Conservation (phyloP, 2,329 filamentous ascomycete species). For the Neoarthrinium moseri region DNA sequence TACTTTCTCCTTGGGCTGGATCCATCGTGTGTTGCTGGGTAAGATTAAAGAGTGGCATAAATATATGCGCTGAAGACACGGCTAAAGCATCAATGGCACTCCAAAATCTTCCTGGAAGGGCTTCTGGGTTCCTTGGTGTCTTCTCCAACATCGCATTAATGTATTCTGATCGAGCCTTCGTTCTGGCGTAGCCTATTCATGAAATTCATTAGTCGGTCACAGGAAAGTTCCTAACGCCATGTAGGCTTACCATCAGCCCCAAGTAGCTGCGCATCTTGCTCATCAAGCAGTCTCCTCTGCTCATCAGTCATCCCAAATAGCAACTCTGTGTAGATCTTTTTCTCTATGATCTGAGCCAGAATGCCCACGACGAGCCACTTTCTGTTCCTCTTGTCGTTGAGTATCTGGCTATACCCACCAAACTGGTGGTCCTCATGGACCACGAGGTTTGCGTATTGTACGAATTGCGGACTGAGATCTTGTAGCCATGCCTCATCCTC, state of each 20-base stretch:
- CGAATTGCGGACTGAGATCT: conserved; percentile 27
- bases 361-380: conserved; percentile 34
- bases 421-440: conserved; percentile 32
- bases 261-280: conserved; percentile 28
- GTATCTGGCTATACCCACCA: conserved; percentile 33
- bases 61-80: conserved; percentile 27
- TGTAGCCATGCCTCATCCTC: conserved; percentile 21
- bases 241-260: conserved; percentile 29
- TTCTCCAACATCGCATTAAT: conserved; percentile 13
- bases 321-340: conserved; percentile 34
- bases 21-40: background rate
- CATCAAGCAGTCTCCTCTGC: conserved; percentile 24
- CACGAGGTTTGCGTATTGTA: conserved; percentile 29
- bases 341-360: conserved; percentile 35
- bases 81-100: conserved; percentile 32
- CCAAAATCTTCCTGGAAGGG: conserved; percentile 35
- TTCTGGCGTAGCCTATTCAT: no score
- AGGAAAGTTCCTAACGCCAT: no score
- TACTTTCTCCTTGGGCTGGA: background rate
- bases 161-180: no score
- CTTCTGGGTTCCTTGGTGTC: conserved; percentile 34
- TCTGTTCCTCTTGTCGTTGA: conserved; percentile 26
- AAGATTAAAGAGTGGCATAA: conserved; percentile 33
- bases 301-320: conserved; percentile 36
- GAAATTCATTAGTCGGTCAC: no score